Evolutionary conservation across 139 green algal species (phyloP), one percentile per base, ranked within the genome.

Genomic region (Ettlia oleoabundans): DNA sequence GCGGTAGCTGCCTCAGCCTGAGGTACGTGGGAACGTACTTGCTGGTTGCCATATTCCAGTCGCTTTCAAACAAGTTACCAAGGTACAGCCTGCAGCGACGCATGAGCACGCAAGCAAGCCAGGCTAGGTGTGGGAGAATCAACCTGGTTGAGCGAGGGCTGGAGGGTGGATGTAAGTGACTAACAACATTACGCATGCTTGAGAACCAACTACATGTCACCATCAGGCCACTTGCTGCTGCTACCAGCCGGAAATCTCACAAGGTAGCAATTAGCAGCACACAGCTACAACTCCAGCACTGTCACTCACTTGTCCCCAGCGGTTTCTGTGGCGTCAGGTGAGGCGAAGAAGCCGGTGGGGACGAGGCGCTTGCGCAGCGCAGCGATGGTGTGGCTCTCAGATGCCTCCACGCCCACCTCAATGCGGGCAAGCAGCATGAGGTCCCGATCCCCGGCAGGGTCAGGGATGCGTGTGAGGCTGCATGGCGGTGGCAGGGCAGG

Each of bases 321-420:
- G 4, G 80, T 38, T 0, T 13, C 22, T 3, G 15, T 41, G n/a
- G 28, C 30, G 9, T 55, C 35, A 8, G 2, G 18, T 0, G 7
- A 0, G 13, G 55, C 28, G 41, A 86, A 90, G 76, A 86, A 91
- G 43, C 87, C 87, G 35, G 65, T 75, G 28, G 53, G 78, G 32
- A 41, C 53, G 38, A 91, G 30, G 33, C 82, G 72, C 38, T 38
- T 40, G 19, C 63, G 43, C 65, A 90, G 43, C 40, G 61, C n/a
- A 4, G n/a, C 70, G 15, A 89, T 81, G n/a, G 64, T 89, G 40
- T 75, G 30, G 18, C 33, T 63, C 4, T 63, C 51, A 37, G n/a
- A 13, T 2, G 77, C 51, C 53, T 86, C 80, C 38, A 43, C 28
- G 26, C 41, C 33, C 53, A 89, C 53, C 84, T 90, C 84, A 22